phyloP scores from a whole-genome alignment of 129 eudicot species.

The Kitagawia praeruptora region DNA sequence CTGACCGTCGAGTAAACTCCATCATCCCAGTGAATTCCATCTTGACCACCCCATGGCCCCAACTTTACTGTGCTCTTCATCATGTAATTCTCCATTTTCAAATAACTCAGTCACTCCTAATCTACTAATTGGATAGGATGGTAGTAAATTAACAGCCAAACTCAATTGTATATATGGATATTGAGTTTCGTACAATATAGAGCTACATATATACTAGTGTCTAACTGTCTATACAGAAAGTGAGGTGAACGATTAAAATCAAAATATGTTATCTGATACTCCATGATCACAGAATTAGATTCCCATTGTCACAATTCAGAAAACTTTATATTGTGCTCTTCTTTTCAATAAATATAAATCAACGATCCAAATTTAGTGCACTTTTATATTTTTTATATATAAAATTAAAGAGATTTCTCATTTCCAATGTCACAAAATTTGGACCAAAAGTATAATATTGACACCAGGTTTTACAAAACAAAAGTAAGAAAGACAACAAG shows the following conservation, averaged over 20 bases:
- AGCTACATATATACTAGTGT: background rate
- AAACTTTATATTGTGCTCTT: background rate
- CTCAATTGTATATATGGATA: background rate
- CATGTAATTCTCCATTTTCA: constrained; percentile 24
- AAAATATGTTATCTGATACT: constrained; percentile 1
- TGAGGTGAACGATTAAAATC: background rate
- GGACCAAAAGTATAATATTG: background rate
- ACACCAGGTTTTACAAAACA: background rate
- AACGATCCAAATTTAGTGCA: background rate
- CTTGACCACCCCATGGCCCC: constrained; percentile 70
- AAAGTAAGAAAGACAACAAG: background rate
- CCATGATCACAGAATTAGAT: constrained; percentile 33
- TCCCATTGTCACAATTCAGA: constrained; percentile 14
- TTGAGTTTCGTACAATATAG: background rate
- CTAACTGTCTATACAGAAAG: background rate
- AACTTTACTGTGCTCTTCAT: constrained; percentile 16
- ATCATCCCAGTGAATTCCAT: constrained; percentile 56
- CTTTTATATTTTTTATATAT: background rate
- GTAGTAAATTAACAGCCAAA: background rate
- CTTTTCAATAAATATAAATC: background rate
- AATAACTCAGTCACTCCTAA: background rate
- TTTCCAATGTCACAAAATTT: background rate
- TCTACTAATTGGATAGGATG: background rate
- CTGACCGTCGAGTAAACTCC: constrained; percentile 35
- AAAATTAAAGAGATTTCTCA: background rate